Evolutionary conservation across 768 basidiomycete genomes (phyloP).

Genomic region (Boletus barrowsii): DNA sequence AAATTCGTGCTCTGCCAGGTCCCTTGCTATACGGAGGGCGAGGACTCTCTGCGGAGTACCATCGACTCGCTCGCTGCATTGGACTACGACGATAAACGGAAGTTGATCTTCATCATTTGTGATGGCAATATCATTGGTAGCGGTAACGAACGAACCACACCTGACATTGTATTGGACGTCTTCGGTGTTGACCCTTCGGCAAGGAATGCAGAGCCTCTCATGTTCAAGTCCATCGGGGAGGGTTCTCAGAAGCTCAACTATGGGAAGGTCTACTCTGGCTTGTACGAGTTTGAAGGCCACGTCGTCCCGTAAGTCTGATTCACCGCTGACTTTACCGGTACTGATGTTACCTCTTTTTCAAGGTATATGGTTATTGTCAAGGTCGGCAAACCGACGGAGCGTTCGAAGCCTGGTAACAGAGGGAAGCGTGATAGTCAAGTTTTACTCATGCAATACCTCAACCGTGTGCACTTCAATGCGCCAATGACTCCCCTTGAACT

Average conservation of each 20-base stretch:
- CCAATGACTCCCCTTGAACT: conserved; percentile 66
- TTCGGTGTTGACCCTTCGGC: conserved; percentile 63
- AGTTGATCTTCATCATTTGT: conserved; percentile 63
- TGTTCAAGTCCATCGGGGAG: conserved; percentile 68
- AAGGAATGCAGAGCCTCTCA: conserved; percentile 59
- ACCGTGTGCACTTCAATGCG: conserved; percentile 64
- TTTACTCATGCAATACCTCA: conserved; percentile 62
- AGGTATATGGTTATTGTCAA: conserved; percentile 64
- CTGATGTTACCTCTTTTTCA: conserved; percentile 1
- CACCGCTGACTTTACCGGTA: neutral
- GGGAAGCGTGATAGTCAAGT: conserved; percentile 72
- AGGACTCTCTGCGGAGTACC: conserved; percentile 65
- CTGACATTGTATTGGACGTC: conserved; percentile 63
- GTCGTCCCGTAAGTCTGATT: conserved; percentile 53
- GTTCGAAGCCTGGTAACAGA: conserved; percentile 62
- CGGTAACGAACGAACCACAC: conserved; percentile 66
- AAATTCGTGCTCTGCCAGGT: conserved; percentile 70
- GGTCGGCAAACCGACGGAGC: conserved; percentile 65
- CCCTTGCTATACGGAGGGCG: conserved; percentile 71
- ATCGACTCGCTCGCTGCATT: conserved; percentile 64
- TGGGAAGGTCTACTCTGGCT: conserved; percentile 66
- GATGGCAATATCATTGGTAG: conserved; percentile 71
- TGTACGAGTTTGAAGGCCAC: conserved; percentile 70
- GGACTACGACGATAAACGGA: conserved; percentile 70
- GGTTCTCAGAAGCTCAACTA: conserved; percentile 67